Evolutionary conservation across 176 grass and related monocot species (phyloP).

Genomic region (Cocos nucifera): DNA sequence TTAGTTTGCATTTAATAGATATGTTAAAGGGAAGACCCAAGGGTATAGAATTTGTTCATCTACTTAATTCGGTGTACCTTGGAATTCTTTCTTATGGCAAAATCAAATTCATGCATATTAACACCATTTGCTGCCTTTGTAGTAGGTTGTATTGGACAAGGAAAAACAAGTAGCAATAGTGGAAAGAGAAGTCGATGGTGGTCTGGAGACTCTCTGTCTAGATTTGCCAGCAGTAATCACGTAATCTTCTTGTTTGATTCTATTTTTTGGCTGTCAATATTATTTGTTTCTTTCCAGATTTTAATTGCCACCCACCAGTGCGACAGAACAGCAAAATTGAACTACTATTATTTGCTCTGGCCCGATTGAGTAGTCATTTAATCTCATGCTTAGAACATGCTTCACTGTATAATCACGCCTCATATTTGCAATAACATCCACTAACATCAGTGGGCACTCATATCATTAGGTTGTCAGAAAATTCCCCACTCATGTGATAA

Average conservation of each 20-base stretch:
- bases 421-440: too few relatives aligned
- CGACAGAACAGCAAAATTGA: too few relatives aligned
- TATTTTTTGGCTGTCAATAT: neutral
- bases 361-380: too few relatives aligned
- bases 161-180: constrained; percentile 64
- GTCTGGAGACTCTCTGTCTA: constrained; percentile 70
- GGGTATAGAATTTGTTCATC: too few relatives aligned
- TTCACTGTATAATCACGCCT: too few relatives aligned
- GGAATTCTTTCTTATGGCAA: neutral
- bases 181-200: constrained; percentile 71
- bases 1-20: too few relatives aligned
- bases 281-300: neutral
- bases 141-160: constrained; percentile 68
- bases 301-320: neutral
- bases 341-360: too few relatives aligned
- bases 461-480: too few relatives aligned
- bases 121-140: constrained; percentile 2
- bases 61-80: neutral
- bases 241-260: constrained; percentile 29
- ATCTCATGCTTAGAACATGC: too few relatives aligned
- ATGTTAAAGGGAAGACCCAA: too few relatives aligned
- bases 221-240: constrained; percentile 91
- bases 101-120: neutral
- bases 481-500: too few relatives aligned
- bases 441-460: too few relatives aligned